These are phyloP conservation scores for Draba incana DNA, from an alignment of 345 rosid genomes.

Conservation along the genomic window DNA sequence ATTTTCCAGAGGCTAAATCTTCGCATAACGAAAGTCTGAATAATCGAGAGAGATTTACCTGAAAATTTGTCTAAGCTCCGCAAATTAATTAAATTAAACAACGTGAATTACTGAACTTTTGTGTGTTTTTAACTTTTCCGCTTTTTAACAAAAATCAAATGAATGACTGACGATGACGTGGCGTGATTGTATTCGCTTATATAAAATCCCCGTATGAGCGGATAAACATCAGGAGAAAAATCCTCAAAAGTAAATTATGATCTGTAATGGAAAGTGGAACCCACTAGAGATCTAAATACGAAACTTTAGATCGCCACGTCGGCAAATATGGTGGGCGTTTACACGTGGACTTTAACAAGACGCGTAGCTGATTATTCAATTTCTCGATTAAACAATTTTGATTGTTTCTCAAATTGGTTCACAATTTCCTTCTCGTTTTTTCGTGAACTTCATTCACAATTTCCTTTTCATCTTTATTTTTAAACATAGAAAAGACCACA, in stretches of 20 bases:
- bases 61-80: too few relatives aligned
- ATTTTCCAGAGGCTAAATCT: too few relatives aligned
- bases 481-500: not conserved
- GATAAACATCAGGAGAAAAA: conserved; percentile 21
- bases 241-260: not conserved
- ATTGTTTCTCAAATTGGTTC: not conserved
- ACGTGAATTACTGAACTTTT: too few relatives aligned
- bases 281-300: conserved; percentile 9
- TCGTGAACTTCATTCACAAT: not conserved
- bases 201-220: not conserved
- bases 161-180: not conserved
- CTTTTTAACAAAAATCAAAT: not conserved
- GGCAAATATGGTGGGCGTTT: not conserved
- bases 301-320: conserved; percentile 11
- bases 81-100: too few relatives aligned
- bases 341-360: conserved; percentile 26
- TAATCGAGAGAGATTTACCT: not conserved
- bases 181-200: not conserved
- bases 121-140: too few relatives aligned
- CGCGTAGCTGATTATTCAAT: conserved; percentile 8
- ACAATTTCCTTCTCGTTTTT: not conserved
- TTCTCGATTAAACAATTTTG: not conserved
- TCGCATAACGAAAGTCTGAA: not conserved
- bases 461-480: not conserved
- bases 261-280: not conserved